Base-by-base conservation (phyloP, 495 filamentous ascomycete species). In the Xylaria flabelliformis region DNA sequence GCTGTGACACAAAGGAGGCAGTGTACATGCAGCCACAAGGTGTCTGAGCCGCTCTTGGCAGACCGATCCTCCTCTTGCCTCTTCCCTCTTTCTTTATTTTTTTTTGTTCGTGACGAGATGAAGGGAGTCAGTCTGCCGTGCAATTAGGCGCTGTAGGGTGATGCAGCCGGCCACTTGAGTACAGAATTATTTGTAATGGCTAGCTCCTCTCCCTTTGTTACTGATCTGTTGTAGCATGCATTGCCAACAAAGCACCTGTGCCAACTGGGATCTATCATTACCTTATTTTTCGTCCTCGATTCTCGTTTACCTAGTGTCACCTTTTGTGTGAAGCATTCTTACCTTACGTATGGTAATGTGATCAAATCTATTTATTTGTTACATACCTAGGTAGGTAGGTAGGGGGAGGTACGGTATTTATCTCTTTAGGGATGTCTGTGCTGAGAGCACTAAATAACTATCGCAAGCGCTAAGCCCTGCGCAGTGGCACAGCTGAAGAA, bases 21-120 rank as follows among this genome's bases (percentile, higher is more conserved):
- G 53, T 56, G 53, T 56, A 56, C 13, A 17, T 32, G 26, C 63
- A 50, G 63, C 42, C 42, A 32, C 63, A 32, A 29, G 10, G 19
- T 3, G 46, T 32, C 64, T 66, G 8, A 66, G 64, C 64, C 64
- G 63, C 63, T 8, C 63, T 66, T 66, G 63, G 63, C 63, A 51
- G 1, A 1, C 42, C 41, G 29, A n/a, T 7, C 36, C 42, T 24
- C 10, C 41, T 13, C 26, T 29, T 29, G 26, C 26, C 26, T 29
- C 64, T 66, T 46, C 26, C 44, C 29, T 32, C 53, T 29, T 29
- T 56, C 51, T 32, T 26, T 26, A 56, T 56, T 29, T 56, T 32
- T 10, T 32, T 10, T 56, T 4, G 26, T 55, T 29, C 2, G 24
- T 26, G 50, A 26, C 7, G 46, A 50, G 19, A 19, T 50, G n/a